Conservation (phyloP, 176 grass and related monocot genomes). For the Eragrostis nindensis region DNA sequence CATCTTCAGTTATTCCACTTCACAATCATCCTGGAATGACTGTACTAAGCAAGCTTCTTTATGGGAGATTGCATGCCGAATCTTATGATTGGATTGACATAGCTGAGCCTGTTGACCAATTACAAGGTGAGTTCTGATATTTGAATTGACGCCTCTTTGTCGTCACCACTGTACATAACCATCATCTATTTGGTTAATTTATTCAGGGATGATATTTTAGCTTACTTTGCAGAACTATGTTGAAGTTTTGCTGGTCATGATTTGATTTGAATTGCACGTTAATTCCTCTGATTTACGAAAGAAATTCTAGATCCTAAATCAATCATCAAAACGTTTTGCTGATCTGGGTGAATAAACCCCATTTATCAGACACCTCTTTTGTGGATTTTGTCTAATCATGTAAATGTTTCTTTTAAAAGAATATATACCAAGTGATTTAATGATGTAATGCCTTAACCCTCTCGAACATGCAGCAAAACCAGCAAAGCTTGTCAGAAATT, state of each 20-base stretch:
- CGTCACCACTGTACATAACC: not conserved
- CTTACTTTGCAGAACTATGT: not conserved
- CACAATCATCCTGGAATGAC: slow-evolving; percentile 99
- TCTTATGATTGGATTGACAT: slow-evolving; percentile 93
- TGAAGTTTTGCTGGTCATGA: not conserved
- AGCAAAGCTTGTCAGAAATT: slow-evolving; percentile 73
- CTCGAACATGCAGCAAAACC: slow-evolving; percentile 55
- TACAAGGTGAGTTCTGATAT: slow-evolving; percentile 61
- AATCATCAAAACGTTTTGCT: not conserved
- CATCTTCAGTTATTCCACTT: slow-evolving; percentile 93
- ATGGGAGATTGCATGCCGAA: slow-evolving; percentile 77
- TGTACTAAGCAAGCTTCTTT: slow-evolving; percentile 97
- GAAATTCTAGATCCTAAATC: not conserved
- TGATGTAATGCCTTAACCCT: slow-evolving; percentile 6
- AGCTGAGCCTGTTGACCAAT: slow-evolving; percentile 47
- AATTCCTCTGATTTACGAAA: not conserved
- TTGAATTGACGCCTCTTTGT: slow-evolving; percentile 19
- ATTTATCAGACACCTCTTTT: slow-evolving; percentile 20
- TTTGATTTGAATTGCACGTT: not conserved
- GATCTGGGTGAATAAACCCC: not conserved
- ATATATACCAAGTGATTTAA: slow-evolving; percentile 15
- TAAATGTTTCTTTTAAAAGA: not conserved
- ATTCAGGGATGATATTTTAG: slow-evolving; percentile 12
- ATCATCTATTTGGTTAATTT: slow-evolving; percentile 1
- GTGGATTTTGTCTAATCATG: slow-evolving; percentile 21